Evolutionary conservation across 148 eudicot species (phyloP), one percentile per base, ranked within the genome.

Genomic region (Camellia lanceoleosa): DNA sequence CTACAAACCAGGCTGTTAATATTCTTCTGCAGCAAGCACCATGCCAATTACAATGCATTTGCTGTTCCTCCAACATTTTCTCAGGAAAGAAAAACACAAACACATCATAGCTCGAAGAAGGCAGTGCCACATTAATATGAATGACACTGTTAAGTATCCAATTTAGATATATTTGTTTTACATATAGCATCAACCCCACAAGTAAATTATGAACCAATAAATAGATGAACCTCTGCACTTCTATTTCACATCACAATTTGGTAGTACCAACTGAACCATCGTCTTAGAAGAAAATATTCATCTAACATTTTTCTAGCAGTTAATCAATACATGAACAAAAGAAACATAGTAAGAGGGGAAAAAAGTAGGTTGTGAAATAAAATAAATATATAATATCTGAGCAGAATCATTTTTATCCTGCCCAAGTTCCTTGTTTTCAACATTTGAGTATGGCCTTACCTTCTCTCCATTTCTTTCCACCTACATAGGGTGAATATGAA

Each of bases 341-440:
- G 23, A 30, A 43, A 77, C 47, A 58, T 14, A 9, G 42, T 62
- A 64, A 10, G 12, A 19, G 18, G 47, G 59, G 23, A 38, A 38
- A 38, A 12, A 44, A 20, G 20, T 51, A 80, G 67, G 23, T 15
- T 61, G 56, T 18, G 43, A 70, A 46, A 76, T 77, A 44, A n/a
- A 51, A 30, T 73, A 65, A 9, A 10, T n/a, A 19, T 19, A 61
- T 30, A 20, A 59, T 78, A 78, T 23, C 55, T 68, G 75, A 68
- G 75, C 79, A 74, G 79, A 62, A 79, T 38, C 55, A 66, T 47
- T 71, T 30, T 71, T 5, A 68, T 72, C 75, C 81, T 68, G 64
- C 75, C 59, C 79, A 73, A 13, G 41, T 47, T 52, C 68, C 44
- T 71, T 72, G 75, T 64, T 71, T 70, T 82, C 47, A 51, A 60